Conservation (phyloP, 352 stramenopile species). For the Phytopythium litorale region DNA sequence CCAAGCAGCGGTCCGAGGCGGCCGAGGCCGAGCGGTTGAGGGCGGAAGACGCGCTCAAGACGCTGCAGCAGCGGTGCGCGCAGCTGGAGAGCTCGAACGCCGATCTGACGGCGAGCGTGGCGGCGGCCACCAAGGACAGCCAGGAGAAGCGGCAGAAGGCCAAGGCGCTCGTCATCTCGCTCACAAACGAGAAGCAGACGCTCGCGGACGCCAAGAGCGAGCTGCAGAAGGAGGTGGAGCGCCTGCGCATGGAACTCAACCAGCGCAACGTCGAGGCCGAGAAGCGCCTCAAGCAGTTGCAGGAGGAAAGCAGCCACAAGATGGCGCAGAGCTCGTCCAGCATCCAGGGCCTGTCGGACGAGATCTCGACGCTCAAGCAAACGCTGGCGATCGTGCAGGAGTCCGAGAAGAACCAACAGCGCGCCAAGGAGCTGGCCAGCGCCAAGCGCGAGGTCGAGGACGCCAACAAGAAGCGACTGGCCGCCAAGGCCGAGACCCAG, state of each 20-base stretch:
- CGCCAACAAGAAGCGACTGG: slow-evolving; percentile 77
- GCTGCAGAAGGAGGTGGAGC: slow-evolving; percentile 63
- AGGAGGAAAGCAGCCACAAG: slow-evolving; percentile 54
- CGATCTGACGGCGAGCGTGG: slow-evolving; percentile 35
- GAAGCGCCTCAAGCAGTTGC: slow-evolving; percentile 50
- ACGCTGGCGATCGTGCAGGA: slow-evolving; percentile 59
- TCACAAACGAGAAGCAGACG: slow-evolving; percentile 62
- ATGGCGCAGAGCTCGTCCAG: slow-evolving; percentile 31
- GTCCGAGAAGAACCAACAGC: slow-evolving; percentile 66
- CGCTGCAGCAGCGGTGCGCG: slow-evolving; percentile 30
- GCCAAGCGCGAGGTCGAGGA: slow-evolving; percentile 75
- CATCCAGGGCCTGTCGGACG: slow-evolving; percentile 52
- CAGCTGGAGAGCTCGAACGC: slow-evolving; percentile 57
- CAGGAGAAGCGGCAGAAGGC: slow-evolving; percentile 70
- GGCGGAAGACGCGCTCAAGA: slow-evolving; percentile 25
- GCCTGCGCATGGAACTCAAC: slow-evolving; percentile 73
- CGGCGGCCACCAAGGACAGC: slow-evolving; percentile 47
- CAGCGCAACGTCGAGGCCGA: slow-evolving; percentile 75
- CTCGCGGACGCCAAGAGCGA: slow-evolving; percentile 39
- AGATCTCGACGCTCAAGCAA: slow-evolving; percentile 56
- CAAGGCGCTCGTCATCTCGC: slow-evolving; percentile 56
- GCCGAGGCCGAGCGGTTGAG: slow-evolving; percentile 45
- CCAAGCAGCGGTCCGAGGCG: slow-evolving; percentile 37
- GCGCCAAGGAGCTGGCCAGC: slow-evolving; percentile 54
- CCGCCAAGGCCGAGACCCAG: slow-evolving; percentile 78